Percentiles rank a stretch among this genome's conserved stretches.
Evolutionary conservation across 176 grass and related monocot genomes (phyloP).

Genomic region (Carex myosuroides): DNA sequence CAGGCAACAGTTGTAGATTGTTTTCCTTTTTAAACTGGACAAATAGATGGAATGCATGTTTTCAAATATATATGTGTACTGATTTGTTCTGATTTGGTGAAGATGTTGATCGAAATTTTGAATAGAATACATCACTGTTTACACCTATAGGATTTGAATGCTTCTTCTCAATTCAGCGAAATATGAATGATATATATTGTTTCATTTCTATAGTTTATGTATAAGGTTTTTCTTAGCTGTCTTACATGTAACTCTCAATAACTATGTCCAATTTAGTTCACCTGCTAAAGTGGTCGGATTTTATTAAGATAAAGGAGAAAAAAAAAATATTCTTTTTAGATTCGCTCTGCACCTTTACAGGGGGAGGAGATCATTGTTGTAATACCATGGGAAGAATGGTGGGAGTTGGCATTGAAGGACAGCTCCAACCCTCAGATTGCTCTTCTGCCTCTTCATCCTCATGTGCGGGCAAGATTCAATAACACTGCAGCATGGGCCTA

Average conservation of each 20-base stretch:
- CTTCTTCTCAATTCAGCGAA: not conserved
- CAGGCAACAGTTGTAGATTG: not conserved
- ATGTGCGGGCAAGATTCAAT: constrained; percentile 66
- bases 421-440: constrained; percentile 86
- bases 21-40: not conserved
- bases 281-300: not conserved
- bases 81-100: not conserved
- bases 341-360: constrained; percentile 27
- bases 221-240: not conserved
- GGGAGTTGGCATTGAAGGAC: constrained; percentile 74
- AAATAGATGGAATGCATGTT: not conserved
- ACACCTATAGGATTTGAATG: not conserved
- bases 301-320: not conserved
- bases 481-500: constrained; percentile 78
- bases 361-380: constrained; percentile 88
- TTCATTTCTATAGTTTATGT: not conserved
- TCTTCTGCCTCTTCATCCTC: constrained; percentile 72
- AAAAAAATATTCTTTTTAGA: not conserved
- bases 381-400: constrained; percentile 98
- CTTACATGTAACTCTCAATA: not conserved
- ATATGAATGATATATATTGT: not conserved
- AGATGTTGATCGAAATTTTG: not conserved
- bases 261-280: not conserved
- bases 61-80: not conserved
- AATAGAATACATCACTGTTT: not conserved